Evolutionary conservation across 768 basidiomycete genomes (phyloP).

Genomic region (Trametes villosa): DNA sequence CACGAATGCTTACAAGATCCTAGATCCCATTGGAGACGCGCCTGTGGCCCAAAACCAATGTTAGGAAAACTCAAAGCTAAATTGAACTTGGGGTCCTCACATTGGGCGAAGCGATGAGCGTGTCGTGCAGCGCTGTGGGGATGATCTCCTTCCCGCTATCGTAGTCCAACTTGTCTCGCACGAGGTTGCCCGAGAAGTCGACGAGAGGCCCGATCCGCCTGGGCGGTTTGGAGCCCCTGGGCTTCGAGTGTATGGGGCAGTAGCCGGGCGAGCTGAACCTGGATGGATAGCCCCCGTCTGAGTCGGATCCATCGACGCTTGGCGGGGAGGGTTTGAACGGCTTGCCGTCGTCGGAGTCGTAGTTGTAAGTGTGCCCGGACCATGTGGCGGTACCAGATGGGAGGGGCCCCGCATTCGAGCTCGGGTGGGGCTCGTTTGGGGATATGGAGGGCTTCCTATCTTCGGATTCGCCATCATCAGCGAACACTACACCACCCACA

Average conservation of each 20-base stretch:
- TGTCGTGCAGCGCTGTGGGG: not conserved
- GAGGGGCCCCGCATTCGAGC: no score
- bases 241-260: not conserved
- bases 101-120: not conserved
- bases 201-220: not conserved
- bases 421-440: no score
- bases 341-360: no score
- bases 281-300: not conserved
- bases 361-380: no score
- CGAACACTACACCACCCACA: no score
- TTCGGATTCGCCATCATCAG: no score
- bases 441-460: no score
- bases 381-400: no score
- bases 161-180: not conserved
- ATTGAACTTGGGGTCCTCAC: not conserved
- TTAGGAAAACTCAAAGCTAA: not conserved
- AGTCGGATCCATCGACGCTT: not conserved
- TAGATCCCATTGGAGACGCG: not conserved
- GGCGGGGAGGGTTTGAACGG: no score
- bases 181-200: not conserved
- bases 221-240: not conserved
- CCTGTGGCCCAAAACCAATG: not conserved
- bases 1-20: not conserved
- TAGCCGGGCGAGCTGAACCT: not conserved
- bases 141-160: not conserved